Evolutionary conservation across 345 rosid genomes (phyloP).

Genomic region (Odontarrhena argentea): DNA sequence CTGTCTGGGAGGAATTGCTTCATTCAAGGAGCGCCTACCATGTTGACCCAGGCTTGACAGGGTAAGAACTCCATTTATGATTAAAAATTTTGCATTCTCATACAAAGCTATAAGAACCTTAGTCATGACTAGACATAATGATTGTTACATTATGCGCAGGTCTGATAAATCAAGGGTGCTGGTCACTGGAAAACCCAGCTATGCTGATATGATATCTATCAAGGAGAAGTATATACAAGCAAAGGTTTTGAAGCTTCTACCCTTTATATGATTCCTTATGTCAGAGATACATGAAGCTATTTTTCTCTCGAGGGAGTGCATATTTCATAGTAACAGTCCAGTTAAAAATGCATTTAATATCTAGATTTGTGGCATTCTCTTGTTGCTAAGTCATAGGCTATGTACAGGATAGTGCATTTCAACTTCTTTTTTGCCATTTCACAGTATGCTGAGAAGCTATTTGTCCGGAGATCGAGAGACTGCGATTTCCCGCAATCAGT

Average conservation of each 20-base stretch:
- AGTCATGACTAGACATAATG: constrained; percentile 1
- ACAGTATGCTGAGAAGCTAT: constrained; percentile 94
- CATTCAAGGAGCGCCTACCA: constrained; percentile 78
- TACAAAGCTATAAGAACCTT: constrained; percentile 6
- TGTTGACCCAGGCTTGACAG: constrained; percentile 57
- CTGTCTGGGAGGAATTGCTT: constrained; percentile 96
- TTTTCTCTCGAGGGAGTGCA: constrained; percentile 20
- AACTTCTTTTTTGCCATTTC: constrained; percentile 6
- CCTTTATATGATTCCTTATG: constrained; percentile 25
- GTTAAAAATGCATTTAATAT: constrained; percentile 10
- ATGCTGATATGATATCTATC: constrained; percentile 69
- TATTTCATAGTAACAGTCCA: constrained; percentile 26
- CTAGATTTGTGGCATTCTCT: not conserved
- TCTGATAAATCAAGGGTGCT: constrained; percentile 62
- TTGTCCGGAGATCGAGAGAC: constrained; percentile 76
- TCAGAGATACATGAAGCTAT: constrained; percentile 14
- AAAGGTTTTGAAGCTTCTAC: constrained; percentile 59
- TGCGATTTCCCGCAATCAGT: constrained; percentile 52
- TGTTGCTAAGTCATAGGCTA: constrained; percentile 5
- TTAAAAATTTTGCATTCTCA: constrained; percentile 17
- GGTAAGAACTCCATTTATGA: constrained; percentile 47
- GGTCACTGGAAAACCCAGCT: constrained; percentile 67
- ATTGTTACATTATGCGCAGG: constrained; percentile 39
- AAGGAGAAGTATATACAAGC: constrained; percentile 99
- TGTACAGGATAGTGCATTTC: constrained; percentile 4